A percentile compares a stretch with the other conserved stretches of the same genome.
Conservation (phyloP, 2,329 filamentous ascomycete species). For the Pseudocercospora fuligena region DNA sequence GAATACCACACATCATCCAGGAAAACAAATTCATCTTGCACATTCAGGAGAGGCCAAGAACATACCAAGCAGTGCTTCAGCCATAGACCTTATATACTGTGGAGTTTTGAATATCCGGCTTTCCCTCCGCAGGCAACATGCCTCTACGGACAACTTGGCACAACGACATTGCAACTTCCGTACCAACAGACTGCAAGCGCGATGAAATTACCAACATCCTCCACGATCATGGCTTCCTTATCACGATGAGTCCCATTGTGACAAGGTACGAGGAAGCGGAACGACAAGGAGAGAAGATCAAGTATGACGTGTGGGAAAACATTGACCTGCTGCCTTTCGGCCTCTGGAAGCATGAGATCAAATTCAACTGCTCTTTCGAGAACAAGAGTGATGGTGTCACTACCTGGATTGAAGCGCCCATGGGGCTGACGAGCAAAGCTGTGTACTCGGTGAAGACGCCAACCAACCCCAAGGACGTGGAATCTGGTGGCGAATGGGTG, state of each 20-base stretch:
- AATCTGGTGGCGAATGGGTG: neutral
- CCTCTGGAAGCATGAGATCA: conserved; percentile 28
- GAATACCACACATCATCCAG: too few species aligned
- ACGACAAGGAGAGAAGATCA: conserved; percentile 15
- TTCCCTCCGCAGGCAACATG: conserved; percentile 1
- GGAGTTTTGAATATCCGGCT: neutral
- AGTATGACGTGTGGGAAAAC: conserved; percentile 27
- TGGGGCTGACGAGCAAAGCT: conserved; percentile 4
- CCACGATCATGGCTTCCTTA: conserved; percentile 29
- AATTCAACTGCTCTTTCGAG: conserved; percentile 24
- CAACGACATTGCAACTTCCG: conserved; percentile 16
- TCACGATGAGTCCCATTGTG: conserved; percentile 29
- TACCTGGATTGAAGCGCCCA: conserved; percentile 1
- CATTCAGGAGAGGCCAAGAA: neutral
- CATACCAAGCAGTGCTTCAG: neutral
- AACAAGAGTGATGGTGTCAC: conserved; percentile 21
- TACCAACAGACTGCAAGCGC: conserved; percentile 19
- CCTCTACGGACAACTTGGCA: conserved; percentile 8
- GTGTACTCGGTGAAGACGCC: neutral
- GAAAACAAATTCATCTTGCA: too few species aligned
- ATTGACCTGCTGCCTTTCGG: conserved; percentile 27
- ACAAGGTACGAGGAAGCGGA: conserved; percentile 16
- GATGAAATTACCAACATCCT: conserved; percentile 21
- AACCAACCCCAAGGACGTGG: neutral
- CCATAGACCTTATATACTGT: neutral